These are phyloP conservation scores for Pseudopithomyces maydicus DNA, from an alignment of 2,329 filamentous ascomycete genomes.

Conservation along the genomic window DNA sequence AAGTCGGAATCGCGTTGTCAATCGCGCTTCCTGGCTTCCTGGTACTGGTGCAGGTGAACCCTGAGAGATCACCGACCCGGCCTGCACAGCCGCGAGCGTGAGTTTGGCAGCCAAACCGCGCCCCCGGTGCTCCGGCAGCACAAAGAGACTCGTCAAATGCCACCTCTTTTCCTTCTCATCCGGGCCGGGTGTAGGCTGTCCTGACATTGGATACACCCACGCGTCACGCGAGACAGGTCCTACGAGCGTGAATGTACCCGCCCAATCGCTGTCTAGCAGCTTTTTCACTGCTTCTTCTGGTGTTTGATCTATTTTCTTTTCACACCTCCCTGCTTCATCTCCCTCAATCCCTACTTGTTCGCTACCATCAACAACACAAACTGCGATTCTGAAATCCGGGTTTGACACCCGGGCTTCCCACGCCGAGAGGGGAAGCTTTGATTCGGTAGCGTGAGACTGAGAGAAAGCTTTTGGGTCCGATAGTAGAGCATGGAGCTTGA, in stretches of 20 bases:
- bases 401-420: constrained; percentile 6
- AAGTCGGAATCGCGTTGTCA: constrained; percentile 4
- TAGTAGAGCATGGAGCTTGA: background rate
- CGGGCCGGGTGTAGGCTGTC: constrained; percentile 4
- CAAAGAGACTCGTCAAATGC: constrained; percentile 11
- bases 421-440: constrained; percentile 2
- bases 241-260: constrained; percentile 10
- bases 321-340: too few relatives aligned
- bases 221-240: constrained; percentile 4
- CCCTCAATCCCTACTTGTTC: background rate
- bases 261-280: constrained; percentile 6
- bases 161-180: constrained; percentile 5
- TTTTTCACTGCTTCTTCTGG: background rate
- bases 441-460: background rate
- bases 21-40: background rate
- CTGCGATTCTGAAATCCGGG: constrained; percentile 2
- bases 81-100: constrained; percentile 4
- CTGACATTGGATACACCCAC: constrained; percentile 2
- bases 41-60: background rate
- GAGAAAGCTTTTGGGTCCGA: background rate
- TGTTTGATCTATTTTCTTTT: too few relatives aligned
- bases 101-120: constrained; percentile 3
- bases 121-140: constrained; percentile 2
- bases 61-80: background rate
- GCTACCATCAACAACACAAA: background rate